Evolutionary conservation across 768 basidiomycete species (phyloP), one percentile per base, ranked within the genome.

Genomic region (Boletus reticulatus): DNA sequence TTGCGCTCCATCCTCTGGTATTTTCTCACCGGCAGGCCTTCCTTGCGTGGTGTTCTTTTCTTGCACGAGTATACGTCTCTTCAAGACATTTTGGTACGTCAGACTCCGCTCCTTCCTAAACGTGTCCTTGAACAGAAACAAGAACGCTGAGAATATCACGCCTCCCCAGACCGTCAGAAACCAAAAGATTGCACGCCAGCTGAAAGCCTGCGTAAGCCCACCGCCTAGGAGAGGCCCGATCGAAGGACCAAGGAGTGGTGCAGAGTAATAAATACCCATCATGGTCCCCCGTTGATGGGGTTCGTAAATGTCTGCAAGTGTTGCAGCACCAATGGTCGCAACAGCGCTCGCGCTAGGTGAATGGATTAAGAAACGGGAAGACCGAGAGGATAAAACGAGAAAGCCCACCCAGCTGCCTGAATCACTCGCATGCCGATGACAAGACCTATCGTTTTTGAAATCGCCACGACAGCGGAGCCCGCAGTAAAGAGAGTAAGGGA

Each of bases 171-270:
- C 85, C 2, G 81, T 76, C 36, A 94, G 76, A 67, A 94, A 92
- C 83, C 89, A 94, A 71, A 96, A 93, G 1, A 89, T 82, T 1
- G 87, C 84, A 34, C 93, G 82, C 94, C 94, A 96, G 55, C 73
- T 76, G 65, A 87, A 83, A 0, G 75, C 80, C 51, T 85, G 78
- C 0, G 89, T 85, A 4, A 92, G 74, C 0, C 72, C 80, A 1
- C 91, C 89, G 6, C 90, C 90, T 34, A 92, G 62, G 31, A 92
- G 79, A 1, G 88, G 84, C 0, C 88, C 89, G 2, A 89, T 58
- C 1, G 81, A 76, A 2, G 86, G 84, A 0, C 90, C 92, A 4
- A 94, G 78, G 4, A 93, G 78, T 0, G 91, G 90, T 4, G 91
- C 86, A 12, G 84, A 81, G 62, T 92, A 93, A 69, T 85, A 93